Evolutionary conservation across 805 yeast genomes (phyloP).

Genomic region (Metschnikowia orientalis): DNA sequence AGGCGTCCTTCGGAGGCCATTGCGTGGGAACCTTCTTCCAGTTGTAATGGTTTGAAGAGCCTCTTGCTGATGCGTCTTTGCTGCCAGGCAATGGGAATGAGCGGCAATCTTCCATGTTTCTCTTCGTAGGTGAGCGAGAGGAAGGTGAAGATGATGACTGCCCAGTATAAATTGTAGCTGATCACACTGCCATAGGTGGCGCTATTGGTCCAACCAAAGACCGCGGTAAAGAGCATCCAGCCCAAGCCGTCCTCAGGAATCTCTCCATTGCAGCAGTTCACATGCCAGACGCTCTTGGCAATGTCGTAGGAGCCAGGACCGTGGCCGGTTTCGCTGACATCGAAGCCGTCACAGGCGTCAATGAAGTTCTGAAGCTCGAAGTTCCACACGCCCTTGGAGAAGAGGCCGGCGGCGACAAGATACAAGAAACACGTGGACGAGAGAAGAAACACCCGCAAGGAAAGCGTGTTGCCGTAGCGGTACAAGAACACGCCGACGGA

Average conservation of each 20-base stretch:
- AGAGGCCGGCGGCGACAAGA: conserved; percentile 79
- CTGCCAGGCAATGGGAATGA: conserved; percentile 17
- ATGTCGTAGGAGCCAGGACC: conserved; percentile 94
- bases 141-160: conserved; percentile 43
- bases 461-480: conserved; percentile 72
- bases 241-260: conserved; percentile 62
- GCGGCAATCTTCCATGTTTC: conserved; percentile 53
- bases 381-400: conserved; percentile 88
- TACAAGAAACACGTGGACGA: conserved; percentile 77
- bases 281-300: conserved; percentile 81
- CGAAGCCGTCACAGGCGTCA: conserved; percentile 71
- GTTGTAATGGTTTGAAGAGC: too few relatives aligned
- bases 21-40: conserved; percentile 1
- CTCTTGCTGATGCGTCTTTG: conserved; percentile 12
- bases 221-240: conserved; percentile 87
- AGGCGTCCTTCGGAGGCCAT: conserved; percentile 10
- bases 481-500: conserved; percentile 64
- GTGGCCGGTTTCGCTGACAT: conserved; percentile 80
- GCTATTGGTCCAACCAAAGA: conserved; percentile 91
- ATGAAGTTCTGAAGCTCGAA: conserved; percentile 77
- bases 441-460: conserved; percentile 70
- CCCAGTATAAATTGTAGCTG: conserved; percentile 73
- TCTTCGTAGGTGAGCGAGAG: conserved; percentile 46
- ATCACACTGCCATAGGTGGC: conserved; percentile 86
- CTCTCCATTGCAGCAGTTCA: conserved; percentile 89